Percentiles rank a stretch among this genome's conserved stretches.
Evolutionary conservation across 768 basidiomycete species (phyloP).

Genomic region (Punctularia strigosozonata): DNA sequence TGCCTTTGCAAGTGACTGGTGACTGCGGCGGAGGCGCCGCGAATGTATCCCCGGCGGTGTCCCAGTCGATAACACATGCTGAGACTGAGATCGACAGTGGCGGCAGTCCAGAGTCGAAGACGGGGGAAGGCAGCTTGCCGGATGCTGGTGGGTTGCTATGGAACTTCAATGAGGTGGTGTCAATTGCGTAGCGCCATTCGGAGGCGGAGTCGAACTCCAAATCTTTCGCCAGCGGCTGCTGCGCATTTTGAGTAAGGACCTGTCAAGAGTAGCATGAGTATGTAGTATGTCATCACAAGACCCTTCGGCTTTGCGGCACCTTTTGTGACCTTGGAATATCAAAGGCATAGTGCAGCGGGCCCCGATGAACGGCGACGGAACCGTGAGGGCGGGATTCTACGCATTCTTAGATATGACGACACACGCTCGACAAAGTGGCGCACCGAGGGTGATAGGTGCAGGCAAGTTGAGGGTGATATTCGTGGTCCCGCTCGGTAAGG

Average conservation of each 20-base stretch:
- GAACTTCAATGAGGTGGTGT: constrained; percentile 27
- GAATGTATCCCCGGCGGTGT: constrained; percentile 31
- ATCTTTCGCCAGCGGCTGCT: constrained; percentile 34
- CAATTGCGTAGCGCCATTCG: constrained; percentile 44
- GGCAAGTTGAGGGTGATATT: constrained; percentile 33
- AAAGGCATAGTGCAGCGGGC: constrained; percentile 42
- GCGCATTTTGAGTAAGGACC: constrained; percentile 28
- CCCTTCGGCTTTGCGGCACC: too few species aligned
- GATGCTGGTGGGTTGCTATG: constrained; percentile 20
- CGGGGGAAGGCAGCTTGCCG: constrained; percentile 28
- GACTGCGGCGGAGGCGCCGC: constrained; percentile 32
- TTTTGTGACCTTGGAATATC: constrained; percentile 27
- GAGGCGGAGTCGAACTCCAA: constrained; percentile 36
- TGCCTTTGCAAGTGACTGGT: constrained; percentile 31
- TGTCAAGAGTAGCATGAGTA: too few species aligned
- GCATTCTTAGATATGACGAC: too few species aligned
- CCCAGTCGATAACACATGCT: constrained; percentile 32
- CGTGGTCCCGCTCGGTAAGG: constrained; percentile 29
- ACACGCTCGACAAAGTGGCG: background rate
- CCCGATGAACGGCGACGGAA: constrained; percentile 41
- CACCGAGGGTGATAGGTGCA: constrained; percentile 34
- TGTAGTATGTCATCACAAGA: too few species aligned
- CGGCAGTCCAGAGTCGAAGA: constrained; percentile 33
- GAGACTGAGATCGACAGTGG: constrained; percentile 30
- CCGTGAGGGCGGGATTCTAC: constrained; percentile 40